Evolutionary conservation across 2,329 filamentous ascomycete species (phyloP), one percentile per base, ranked within the genome.

Genomic region (Colletotrichum sojae): DNA sequence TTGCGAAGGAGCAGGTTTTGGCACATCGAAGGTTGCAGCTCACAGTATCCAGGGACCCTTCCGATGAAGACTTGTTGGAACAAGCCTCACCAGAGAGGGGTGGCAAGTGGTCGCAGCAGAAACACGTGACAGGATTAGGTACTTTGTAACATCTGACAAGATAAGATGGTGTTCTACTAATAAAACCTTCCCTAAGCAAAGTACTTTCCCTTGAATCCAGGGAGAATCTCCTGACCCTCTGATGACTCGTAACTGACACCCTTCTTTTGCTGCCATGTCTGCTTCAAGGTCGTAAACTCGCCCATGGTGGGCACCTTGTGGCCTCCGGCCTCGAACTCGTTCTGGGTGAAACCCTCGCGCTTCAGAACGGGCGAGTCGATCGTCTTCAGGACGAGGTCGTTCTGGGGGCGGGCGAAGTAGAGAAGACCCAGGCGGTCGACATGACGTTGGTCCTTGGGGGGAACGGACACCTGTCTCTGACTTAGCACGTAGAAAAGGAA

Each of bases 341-440:
- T 83, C 63, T 77, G 73, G 0, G 74, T 77, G 49, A 72, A 77
- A 0, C 79, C 80, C 2, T 75, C 78, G 0, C 75, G 70, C 70
- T 78, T 78, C 4, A 83, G 72, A 2, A 83, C 68, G 0, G 81
- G 80, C 0, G 80, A 82, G 70, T 83, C 76, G 5, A 83, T 71
- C 0, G 81, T 82, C 18, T 75, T 78, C 0, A 83, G 72, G 0
- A 76, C 71, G 1, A 83, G 74, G 27, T 80, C 77, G 40, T 83
- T 82, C 59, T 82, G 77, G 2, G 80, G 78, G 0, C 85, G 82
- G 1, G 85, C 83, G 75, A 87, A 87, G 70, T 87, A 88, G 45
- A 88, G 72, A 5, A 88, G 73, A 0, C 85, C 85, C 0, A 86
- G 77, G 0, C 85, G 81, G 59, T 85, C 83, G 2, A 84, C 79